Evolutionary conservation across 1,139 yeast genomes (phyloP).

Genomic region (Lizanozyma gosingica): DNA sequence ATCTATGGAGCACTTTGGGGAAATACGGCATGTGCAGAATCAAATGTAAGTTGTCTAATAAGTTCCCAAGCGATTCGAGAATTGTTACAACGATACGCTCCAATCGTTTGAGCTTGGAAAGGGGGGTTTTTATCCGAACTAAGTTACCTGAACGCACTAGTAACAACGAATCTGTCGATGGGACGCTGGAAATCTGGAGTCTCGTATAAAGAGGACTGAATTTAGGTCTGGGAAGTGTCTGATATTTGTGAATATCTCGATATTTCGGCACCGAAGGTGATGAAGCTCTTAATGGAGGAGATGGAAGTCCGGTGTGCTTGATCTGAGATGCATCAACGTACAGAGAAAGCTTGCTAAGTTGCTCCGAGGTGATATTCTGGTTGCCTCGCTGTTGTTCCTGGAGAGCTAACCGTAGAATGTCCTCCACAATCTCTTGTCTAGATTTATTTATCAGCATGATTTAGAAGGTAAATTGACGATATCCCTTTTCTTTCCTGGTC

Average conservation of each 20-base stretch:
- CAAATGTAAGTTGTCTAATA: slow-evolving; percentile 36
- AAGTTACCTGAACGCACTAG: not conserved
- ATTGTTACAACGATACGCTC: slow-evolving; percentile 24
- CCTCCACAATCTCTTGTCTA: slow-evolving; percentile 10
- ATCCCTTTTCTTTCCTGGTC: too few species aligned
- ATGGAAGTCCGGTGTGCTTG: slow-evolving; percentile 1
- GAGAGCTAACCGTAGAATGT: slow-evolving; percentile 13
- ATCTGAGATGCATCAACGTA: slow-evolving; percentile 6
- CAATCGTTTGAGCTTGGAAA: slow-evolving; percentile 14
- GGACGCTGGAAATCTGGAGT: not conserved
- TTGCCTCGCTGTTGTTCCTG: slow-evolving; percentile 17
- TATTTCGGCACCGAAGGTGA: too few species aligned
- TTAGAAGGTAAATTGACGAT: too few species aligned
- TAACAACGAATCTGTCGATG: slow-evolving; percentile 6
- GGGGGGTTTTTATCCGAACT: not conserved
- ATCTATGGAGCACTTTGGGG: slow-evolving; percentile 22
- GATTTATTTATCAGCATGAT: not conserved
- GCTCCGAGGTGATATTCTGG: slow-evolving; percentile 14
- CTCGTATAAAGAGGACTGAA: slow-evolving; percentile 9
- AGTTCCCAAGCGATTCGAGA: slow-evolving; percentile 30
- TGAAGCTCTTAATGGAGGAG: not conserved
- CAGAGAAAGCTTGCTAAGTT: slow-evolving; percentile 11
- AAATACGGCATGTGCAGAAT: slow-evolving; percentile 36
- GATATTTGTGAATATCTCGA: slow-evolving; percentile 7
- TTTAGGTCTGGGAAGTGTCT: slow-evolving; percentile 10